Conservation (phyloP, 495 filamentous ascomycete genomes). For the Platismatia glauca region DNA sequence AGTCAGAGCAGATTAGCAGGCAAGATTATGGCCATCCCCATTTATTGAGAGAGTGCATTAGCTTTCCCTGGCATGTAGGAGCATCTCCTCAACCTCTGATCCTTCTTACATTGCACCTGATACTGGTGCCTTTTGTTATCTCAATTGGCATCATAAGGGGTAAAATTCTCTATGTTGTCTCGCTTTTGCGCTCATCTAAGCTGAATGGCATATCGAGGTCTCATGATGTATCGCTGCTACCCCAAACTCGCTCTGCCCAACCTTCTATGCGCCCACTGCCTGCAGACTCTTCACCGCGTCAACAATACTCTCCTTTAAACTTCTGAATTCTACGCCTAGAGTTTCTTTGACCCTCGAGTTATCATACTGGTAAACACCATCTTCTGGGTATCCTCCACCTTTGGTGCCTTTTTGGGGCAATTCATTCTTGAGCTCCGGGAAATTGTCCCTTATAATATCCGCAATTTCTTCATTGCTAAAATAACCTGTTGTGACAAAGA, state of each 20-base stretch:
- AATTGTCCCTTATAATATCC: conserved; percentile 54
- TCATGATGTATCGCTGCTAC: neutral
- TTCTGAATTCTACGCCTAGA: conserved; percentile 48
- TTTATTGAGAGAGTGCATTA: too few species aligned
- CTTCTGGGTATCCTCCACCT: conserved; percentile 31
- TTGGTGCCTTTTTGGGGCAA: conserved; percentile 44
- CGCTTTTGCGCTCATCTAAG: neutral
- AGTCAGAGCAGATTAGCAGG: too few species aligned
- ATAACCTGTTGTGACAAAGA: conserved; percentile 56
- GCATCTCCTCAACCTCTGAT: too few species aligned
- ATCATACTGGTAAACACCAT: conserved; percentile 39
- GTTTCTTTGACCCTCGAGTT: conserved; percentile 47
- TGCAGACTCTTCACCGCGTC: conserved; percentile 49
- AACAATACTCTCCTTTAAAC: conserved; percentile 45
- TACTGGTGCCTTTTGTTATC: too few species aligned
- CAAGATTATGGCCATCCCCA: too few species aligned
- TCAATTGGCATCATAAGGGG: too few species aligned
- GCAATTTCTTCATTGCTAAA: conserved; percentile 58
- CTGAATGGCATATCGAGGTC: neutral
- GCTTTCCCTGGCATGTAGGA: too few species aligned
- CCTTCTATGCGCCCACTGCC: conserved; percentile 30
- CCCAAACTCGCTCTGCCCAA: neutral
- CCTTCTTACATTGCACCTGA: too few species aligned
- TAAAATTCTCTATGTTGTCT: neutral
- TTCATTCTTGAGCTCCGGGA: conserved; percentile 53